phyloP scores from a whole-genome alignment of 345 rosid genomes.

The Geranium rotundifolium region DNA sequence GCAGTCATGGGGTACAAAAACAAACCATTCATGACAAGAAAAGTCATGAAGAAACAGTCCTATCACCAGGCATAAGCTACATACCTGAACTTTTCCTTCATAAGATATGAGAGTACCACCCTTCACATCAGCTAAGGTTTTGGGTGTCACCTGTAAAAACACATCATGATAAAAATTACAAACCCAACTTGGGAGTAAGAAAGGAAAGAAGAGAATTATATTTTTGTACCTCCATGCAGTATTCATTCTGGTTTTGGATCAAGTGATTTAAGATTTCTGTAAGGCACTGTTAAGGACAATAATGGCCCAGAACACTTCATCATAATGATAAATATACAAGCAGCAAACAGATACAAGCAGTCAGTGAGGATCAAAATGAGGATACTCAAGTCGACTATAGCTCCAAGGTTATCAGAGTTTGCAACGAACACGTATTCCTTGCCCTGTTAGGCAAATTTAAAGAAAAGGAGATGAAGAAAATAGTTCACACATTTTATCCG shows the following conservation, averaged over 20 bases:
- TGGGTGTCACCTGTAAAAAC: slow-evolving; percentile 78
- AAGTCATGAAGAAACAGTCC: no score
- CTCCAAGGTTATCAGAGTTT: slow-evolving; percentile 97
- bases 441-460: slow-evolving; percentile 33
- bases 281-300: slow-evolving; percentile 33
- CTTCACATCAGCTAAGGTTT: slow-evolving; percentile 94
- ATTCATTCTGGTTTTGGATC: slow-evolving; percentile 75
- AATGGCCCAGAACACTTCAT: slow-evolving; percentile 8
- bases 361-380: slow-evolving; percentile 25
- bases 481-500: no score
- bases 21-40: no score
- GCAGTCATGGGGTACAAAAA: no score
- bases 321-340: background rate
- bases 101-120: slow-evolving; percentile 97
- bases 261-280: slow-evolving; percentile 85
- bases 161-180: no score
- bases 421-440: slow-evolving; percentile 93
- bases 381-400: slow-evolving; percentile 91
- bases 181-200: no score
- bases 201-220: no score
- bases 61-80: slow-evolving; percentile 2
- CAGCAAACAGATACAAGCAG: slow-evolving; percentile 1
- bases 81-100: slow-evolving; percentile 94
- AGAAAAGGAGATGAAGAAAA: no score
- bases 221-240: slow-evolving; percentile 69